phyloP scores from a whole-genome alignment of 768 basidiomycete species.

The Lepiota brunneoincarnata region DNA sequence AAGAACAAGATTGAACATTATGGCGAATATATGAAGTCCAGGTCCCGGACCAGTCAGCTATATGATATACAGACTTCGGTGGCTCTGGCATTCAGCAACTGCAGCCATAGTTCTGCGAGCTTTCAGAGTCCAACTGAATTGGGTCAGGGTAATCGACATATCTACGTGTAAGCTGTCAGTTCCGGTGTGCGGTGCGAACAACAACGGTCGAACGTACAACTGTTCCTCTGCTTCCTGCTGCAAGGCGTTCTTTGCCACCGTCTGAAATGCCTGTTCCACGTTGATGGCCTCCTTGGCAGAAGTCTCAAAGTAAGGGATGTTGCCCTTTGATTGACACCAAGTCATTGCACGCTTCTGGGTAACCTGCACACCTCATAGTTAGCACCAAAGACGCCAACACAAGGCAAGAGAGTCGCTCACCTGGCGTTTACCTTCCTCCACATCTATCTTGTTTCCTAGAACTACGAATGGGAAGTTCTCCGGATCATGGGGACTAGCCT shows the following conservation, averaged over 20 bases:
- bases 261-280: slow-evolving; percentile 99
- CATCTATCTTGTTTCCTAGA: slow-evolving; percentile 99
- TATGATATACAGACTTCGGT: slow-evolving; percentile 1
- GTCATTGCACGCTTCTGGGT: slow-evolving; percentile 99
- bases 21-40: slow-evolving; percentile 11
- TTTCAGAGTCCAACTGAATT: slow-evolving; percentile 94
- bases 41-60: slow-evolving; percentile 4
- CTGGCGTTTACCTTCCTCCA: slow-evolving; percentile 98
- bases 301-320: slow-evolving; percentile 99
- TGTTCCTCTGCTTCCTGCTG: slow-evolving; percentile 97
- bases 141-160: slow-evolving; percentile 99
- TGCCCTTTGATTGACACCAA: slow-evolving; percentile 99
- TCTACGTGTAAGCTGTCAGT: slow-evolving; percentile 38
- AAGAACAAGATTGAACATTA: slow-evolving; percentile 10
- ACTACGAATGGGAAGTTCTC: slow-evolving; percentile 99
- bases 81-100: slow-evolving; percentile 56
- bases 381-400: neutral
- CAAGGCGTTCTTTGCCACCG: slow-evolving; percentile 98
- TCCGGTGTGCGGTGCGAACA: slow-evolving; percentile 11
- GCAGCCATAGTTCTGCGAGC: slow-evolving; percentile 88
- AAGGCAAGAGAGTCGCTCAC: slow-evolving; percentile 38
- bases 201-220: slow-evolving; percentile 51
- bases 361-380: slow-evolving; percentile 50
- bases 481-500: slow-evolving; percentile 97
- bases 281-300: slow-evolving; percentile 99